Evolutionary conservation across 2,329 filamentous ascomycete genomes (phyloP), one percentile per base, ranked within the genome.

Genomic region (Penicillium sp.): DNA sequence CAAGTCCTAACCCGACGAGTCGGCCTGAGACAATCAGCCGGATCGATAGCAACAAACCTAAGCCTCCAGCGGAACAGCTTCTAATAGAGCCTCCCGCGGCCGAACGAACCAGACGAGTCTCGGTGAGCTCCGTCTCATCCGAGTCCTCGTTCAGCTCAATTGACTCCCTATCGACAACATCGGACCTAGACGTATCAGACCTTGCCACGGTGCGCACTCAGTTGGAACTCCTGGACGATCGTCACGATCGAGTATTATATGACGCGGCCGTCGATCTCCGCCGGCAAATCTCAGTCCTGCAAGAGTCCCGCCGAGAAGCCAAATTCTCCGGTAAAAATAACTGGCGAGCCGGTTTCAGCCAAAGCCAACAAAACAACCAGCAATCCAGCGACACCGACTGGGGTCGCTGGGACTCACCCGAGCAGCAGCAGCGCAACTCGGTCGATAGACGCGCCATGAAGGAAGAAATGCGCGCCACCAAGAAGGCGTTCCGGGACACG

Each of bases 381-480:
- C 28, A 26, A 37, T 19, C 56, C 6, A 52, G 58, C 15, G 55
- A 55, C n/a, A 57, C 51, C 9, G 57, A 63, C 43, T 64, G 65
- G 63, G 62, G 66, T 4, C 61, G 65, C 19, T 68, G 67, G 67
- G 67, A 69, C 41, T 66, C 66, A 1, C 66, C 65, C 1, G 59
- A 66, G 22, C 60, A 67, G 48, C 62, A 63, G 21, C 55, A 64
- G 38, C 63, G 62, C 6, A 62, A 62, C 34, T 53, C 56, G 24
- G 57, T 57, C 1, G 63, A 69, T 26, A 59, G 57, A 17, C 59
- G 58, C 3, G 62, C 64, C 2, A 55, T 69, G 47, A 71, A 69
- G 48, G 63, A 65, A 38, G 69, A 72, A 52, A 59, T 68, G 45
- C 60, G 61, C n/a, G 61, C 63, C 1, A 65, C 69, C 6, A 65